Evolutionary conservation across 768 basidiomycete genomes (phyloP).

Genomic region (Gloeostereum incarnatum): DNA sequence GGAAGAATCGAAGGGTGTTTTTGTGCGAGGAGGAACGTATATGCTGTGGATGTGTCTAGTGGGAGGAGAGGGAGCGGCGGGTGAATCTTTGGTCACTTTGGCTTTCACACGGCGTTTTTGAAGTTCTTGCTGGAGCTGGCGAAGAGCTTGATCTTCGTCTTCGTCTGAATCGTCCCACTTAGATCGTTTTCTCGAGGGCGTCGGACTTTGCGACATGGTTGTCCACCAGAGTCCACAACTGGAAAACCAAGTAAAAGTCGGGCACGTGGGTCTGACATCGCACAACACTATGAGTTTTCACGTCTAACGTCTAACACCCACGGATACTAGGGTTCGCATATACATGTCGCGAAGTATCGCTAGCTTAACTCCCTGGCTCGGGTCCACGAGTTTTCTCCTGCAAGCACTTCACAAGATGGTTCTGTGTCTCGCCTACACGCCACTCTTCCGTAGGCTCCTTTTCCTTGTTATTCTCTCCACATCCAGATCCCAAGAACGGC

Average conservation of each 20-base stretch:
- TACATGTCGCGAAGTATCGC: too few relatives aligned
- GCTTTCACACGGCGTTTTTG: neutral
- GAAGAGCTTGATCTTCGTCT: neutral
- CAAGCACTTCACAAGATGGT: conserved; percentile 61
- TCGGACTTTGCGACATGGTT: neutral
- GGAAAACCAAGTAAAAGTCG: too few relatives aligned
- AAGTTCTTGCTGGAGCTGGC: neutral
- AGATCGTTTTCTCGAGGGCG: neutral
- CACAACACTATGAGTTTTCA: too few relatives aligned
- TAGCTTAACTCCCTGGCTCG: too few relatives aligned
- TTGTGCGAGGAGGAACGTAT: conserved; percentile 67
- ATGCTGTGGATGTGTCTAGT: conserved; percentile 37
- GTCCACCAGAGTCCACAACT: neutral
- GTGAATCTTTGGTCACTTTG: too few relatives aligned
- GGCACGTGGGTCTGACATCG: too few relatives aligned
- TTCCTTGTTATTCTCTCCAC: conserved; percentile 2
- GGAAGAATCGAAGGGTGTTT: conserved; percentile 74
- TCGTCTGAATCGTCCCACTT: neutral
- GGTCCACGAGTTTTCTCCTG: conserved; percentile 38
- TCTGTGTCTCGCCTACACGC: conserved; percentile 40
- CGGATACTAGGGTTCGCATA: neutral
- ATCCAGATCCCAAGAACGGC: conserved; percentile 43
- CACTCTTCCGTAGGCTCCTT: conserved; percentile 19
- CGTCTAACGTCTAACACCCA: too few relatives aligned
- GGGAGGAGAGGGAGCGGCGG: conserved; percentile 11